phyloP scores from a whole-genome alignment of 2,329 filamentous ascomycete species.

The Nothophoma quercina region DNA sequence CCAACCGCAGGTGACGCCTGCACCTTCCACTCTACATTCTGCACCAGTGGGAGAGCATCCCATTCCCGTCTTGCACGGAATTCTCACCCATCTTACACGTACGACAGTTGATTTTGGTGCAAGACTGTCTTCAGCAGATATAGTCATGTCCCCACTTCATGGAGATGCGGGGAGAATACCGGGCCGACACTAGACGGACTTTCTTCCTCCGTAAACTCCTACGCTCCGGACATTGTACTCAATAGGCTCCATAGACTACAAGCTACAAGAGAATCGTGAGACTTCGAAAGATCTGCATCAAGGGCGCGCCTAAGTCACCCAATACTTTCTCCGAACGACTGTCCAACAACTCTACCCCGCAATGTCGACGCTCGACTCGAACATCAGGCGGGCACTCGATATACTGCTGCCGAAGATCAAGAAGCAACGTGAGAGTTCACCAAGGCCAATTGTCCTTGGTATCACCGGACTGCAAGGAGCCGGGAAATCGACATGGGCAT shows the following conservation, averaged over 20 bases:
- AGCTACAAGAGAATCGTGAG: not conserved
- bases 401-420: constrained; percentile 40
- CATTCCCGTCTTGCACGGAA: no score
- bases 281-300: no score
- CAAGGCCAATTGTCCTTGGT: constrained; percentile 80
- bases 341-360: not conserved
- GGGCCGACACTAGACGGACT: constrained; percentile 10
- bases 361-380: constrained; percentile 39
- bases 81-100: no score
- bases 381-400: constrained; percentile 39
- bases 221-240: not conserved
- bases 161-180: constrained; percentile 14
- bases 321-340: not conserved
- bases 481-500: constrained; percentile 87
- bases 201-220: constrained; percentile 7
- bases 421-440: constrained; percentile 23
- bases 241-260: not conserved
- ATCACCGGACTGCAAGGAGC: constrained; percentile 92
- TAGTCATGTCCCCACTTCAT: not conserved
- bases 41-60: no score
- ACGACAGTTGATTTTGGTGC: not conserved
- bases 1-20: no score
- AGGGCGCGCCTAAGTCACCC: not conserved
- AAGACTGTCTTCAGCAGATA: not conserved
- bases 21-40: not conserved